Base-by-base conservation (phyloP, 352 stramenopile species). In the Phytopythium chamaehyphon region DNA sequence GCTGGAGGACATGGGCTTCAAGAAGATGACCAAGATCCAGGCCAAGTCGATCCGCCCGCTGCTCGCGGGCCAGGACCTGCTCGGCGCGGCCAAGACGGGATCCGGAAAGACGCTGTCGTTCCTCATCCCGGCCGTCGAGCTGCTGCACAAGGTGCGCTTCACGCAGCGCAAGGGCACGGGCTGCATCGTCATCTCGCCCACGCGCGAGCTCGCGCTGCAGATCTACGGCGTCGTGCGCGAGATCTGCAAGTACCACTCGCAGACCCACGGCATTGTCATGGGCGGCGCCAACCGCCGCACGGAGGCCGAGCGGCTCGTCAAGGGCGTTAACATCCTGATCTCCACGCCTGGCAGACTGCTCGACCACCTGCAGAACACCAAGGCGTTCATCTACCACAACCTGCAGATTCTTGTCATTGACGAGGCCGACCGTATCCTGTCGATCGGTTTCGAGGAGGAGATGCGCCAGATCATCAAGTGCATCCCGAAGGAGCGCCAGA, bases 391-490 rank as follows among this genome's bases (percentile, higher is more conserved):
- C n/a, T 98, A 93, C 69, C 81, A 96, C 50, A 99, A 99, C 52
- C 51, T 93, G 51, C 81, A 98, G 66, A 88, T 97, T 39, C 87
- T 99, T 16, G 95, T 99, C 14, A 98, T 99, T 61, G 97, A 99
- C 66, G 97, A 99, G 69, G 97, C 97, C 23, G 97, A 99, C 73
- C 87, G 97, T 15, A 99, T 99, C 58, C 71, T 99, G 22, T 96
- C 98, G 59, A 97, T 98, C 56, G 97, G 97, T 43, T 99, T 99
- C 65, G 96, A 99, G 61, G 96, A 99, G 54, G 97, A 99, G 66
- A 97, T 99, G 76, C 82, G 96, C 24, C 83, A 97, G 53, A 99
- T 99, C 64, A 97, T 99, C 57, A 98, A 98, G 69, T 83, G 96
- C 40, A 88, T 99, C 33, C 97, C 96, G 12, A 98, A 98, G 61